Evolutionary conservation across 805 yeast species (phyloP).

Genomic region (Cyberlindnera americana): DNA sequence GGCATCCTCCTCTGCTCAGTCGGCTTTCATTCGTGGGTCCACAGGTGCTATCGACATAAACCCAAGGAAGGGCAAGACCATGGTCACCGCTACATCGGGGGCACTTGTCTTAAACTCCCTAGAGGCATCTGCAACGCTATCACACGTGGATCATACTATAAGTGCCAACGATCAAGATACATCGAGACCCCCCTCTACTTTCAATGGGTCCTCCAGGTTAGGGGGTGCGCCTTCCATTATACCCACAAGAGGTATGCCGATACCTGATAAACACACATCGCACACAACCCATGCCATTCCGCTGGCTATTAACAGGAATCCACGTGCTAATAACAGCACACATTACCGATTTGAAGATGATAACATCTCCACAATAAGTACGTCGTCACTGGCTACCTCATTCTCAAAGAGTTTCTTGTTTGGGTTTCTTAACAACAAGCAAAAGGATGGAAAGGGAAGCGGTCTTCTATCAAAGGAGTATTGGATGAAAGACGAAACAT

Average conservation of each 20-base stretch:
- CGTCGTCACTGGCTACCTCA: constrained; percentile 41
- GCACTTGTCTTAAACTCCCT: constrained; percentile 23
- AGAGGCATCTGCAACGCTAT: constrained; percentile 20
- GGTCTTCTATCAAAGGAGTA: constrained; percentile 55
- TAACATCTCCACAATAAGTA: constrained; percentile 33
- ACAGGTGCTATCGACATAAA: constrained; percentile 1
- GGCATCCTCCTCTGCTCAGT: neutral
- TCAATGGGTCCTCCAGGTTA: constrained; percentile 8
- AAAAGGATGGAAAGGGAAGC: constrained; percentile 21
- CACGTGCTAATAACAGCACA: constrained; percentile 10
- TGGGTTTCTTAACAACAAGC: constrained; percentile 36
- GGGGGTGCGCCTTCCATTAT: constrained; percentile 7
- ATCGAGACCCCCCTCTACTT: constrained; percentile 22
- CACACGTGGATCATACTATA: constrained; percentile 20
- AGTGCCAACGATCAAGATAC: constrained; percentile 18
- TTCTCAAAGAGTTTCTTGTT: constrained; percentile 39
- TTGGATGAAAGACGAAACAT: constrained; percentile 96
- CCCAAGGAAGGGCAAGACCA: constrained; percentile 5
- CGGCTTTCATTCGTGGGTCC: neutral
- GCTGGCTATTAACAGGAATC: constrained; percentile 18
- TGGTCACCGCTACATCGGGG: constrained; percentile 20
- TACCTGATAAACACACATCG: constrained; percentile 10
- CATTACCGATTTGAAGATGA: constrained; percentile 32
- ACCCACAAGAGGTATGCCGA: constrained; percentile 13
- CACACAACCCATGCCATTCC: constrained; percentile 15